A percentile compares a stretch with the other conserved stretches of the same genome.
phyloP scores from a whole-genome alignment of 2,329 filamentous ascomycete species.

The Thielaviopsis ethacetica region DNA sequence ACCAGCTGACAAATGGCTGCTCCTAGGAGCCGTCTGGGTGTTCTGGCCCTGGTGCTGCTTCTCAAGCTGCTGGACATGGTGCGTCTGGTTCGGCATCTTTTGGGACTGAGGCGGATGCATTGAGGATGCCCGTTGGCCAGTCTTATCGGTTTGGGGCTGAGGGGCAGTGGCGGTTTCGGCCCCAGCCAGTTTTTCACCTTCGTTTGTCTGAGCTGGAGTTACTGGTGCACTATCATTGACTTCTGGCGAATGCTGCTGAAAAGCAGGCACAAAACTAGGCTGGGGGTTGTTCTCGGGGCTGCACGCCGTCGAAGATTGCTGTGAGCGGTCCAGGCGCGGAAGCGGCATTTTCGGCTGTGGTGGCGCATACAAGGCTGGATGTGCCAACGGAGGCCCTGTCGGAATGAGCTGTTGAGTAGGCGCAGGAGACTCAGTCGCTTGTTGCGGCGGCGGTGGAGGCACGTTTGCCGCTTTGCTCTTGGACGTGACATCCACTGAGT shows the following conservation, averaged over 20 bases:
- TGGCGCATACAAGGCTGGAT: neutral
- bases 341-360: neutral
- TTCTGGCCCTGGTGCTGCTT: neutral
- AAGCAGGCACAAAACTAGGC: neutral
- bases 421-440: slow-evolving; percentile 20
- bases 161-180: neutral
- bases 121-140: neutral
- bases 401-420: slow-evolving; percentile 20
- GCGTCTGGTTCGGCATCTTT: neutral
- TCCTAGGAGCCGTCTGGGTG: neutral
- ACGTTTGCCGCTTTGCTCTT: slow-evolving; percentile 1
- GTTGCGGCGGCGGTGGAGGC: neutral
- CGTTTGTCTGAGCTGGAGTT: neutral
- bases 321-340: neutral
- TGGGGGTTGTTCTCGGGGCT: neutral
- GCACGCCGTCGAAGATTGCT: neutral
- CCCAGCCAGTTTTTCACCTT: neutral
- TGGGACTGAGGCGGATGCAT: neutral
- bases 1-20: neutral
- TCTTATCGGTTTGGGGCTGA: neutral
- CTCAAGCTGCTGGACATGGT: neutral
- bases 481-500: slow-evolving; percentile 1
- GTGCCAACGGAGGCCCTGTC: slow-evolving; percentile 8
- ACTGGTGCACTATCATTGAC: neutral
- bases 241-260: neutral